Evolutionary conservation across 148 eudicot species (phyloP).

Genomic region (Diospyros lotus): DNA sequence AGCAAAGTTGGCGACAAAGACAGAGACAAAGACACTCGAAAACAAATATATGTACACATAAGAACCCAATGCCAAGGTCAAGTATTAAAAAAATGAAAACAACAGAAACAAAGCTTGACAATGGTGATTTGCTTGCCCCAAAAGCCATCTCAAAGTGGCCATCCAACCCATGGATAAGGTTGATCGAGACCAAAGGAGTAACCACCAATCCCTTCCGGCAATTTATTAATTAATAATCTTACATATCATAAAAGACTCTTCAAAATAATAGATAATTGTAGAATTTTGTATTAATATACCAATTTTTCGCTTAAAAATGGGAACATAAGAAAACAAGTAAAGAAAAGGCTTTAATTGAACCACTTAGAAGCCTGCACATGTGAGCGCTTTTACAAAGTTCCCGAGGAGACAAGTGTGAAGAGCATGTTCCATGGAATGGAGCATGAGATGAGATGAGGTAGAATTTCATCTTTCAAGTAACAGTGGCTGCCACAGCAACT

Average conservation of each 20-base stretch:
- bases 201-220: too few relatives aligned
- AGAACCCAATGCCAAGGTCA: background rate
- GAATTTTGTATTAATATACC: too few relatives aligned
- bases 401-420: background rate
- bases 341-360: background rate
- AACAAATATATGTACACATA: background rate
- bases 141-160: too few relatives aligned
- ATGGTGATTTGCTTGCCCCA: too few relatives aligned
- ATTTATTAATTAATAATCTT: too few relatives aligned
- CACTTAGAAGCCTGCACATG: slow-evolving; percentile 10
- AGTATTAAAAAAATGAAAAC: background rate
- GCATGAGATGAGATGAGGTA: slow-evolving; percentile 16
- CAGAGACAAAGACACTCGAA: background rate
- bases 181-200: too few relatives aligned
- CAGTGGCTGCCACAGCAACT: slow-evolving; percentile 10
- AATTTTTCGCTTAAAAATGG: too few relatives aligned
- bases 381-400: background rate
- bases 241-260: too few relatives aligned
- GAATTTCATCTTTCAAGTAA: slow-evolving; percentile 9
- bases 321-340: background rate
- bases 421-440: background rate
- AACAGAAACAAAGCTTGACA: too few relatives aligned
- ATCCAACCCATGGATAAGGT: too few relatives aligned
- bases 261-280: too few relatives aligned
- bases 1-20: background rate